A percentile compares a stretch with the other conserved stretches of the same genome.
Evolutionary conservation across 2,329 filamentous ascomycete genomes (phyloP).

Genomic region (Talaromyces sp.): DNA sequence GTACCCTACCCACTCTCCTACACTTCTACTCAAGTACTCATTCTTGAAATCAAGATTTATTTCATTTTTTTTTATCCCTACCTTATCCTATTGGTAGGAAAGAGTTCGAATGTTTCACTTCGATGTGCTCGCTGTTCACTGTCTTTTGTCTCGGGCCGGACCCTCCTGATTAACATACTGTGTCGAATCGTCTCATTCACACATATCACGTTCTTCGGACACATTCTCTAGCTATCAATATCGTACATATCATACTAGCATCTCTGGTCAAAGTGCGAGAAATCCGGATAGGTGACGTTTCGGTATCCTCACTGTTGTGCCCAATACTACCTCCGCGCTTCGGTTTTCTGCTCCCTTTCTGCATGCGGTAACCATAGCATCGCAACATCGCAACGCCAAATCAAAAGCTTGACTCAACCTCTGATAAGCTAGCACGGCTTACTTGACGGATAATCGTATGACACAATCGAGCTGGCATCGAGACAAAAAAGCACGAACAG

Average conservation of each 20-base stretch:
- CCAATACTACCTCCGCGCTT: neutral
- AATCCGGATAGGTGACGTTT: neutral
- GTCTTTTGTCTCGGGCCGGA: neutral
- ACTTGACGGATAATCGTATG: neutral
- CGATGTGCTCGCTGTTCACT: conserved; percentile 2
- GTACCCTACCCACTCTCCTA: neutral
- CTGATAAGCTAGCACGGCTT: neutral
- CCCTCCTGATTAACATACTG: neutral
- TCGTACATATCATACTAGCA: neutral
- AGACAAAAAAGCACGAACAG: neutral
- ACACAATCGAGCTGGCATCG: conserved; percentile 22
- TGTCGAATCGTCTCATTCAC: neutral
- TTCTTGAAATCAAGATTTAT: neutral
- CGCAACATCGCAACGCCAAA: neutral
- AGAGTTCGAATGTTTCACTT: neutral
- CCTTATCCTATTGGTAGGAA: neutral
- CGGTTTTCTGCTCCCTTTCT: neutral
- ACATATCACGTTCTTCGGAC: neutral
- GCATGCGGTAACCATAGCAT: conserved; percentile 10
- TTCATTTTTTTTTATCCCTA: neutral
- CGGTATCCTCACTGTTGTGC: neutral
- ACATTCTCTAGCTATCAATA: neutral
- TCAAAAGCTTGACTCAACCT: neutral
- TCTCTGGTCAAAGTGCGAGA: neutral
- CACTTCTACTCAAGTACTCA: neutral